Base-by-base conservation (phyloP, 257 asterid genomes). In the Paulownia fortunei region DNA sequence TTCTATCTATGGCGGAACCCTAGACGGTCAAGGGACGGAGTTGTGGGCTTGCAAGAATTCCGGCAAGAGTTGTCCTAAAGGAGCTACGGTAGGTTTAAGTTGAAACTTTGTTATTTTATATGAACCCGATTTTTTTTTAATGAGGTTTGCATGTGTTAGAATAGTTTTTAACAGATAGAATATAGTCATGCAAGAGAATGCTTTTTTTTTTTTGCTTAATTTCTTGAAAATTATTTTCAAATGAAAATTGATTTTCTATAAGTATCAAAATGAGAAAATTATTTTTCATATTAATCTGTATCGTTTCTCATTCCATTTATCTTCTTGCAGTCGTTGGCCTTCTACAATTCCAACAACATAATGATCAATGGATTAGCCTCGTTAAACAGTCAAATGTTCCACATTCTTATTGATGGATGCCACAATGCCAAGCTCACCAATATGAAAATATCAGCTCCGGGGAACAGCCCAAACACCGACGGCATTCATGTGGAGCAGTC, bases 381-480 rank as follows among this genome's bases (percentile, higher is more conserved):
- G 3, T 5, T 80, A 30, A 87, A 88, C 77, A 89, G 94, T 18
- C 92, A 89, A 47, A 82, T 74, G 86, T 86, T 91, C 47, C 97
- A 91, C 84, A 76, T 89, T 63, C 84, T 86, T 0, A 24, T 91
- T 4, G 76, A 89, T 13, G 89, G 90, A 2, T 83, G 92, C 60
- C 81, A 72, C 11, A 84, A 82, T 19, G 85, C 73, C 4, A 81
- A 58, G 32, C 18, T 91, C 3, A 78, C 39, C 3, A 85, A 86
- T 32, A 63, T 84, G 72, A 88, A 42, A 41, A 56, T 91, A 15
- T 80, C 87, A 6, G 93, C 94, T 1, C 85, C 91, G 0, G 90
- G 79, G 0, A 79, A 81, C 41, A 91, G 93, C 73, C 94, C 94
- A 0, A 91, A 89, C 81, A 91, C 97, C 1, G 94, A 91, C 7